Evolutionary conservation across 2,329 filamentous ascomycete genomes (phyloP).

Genomic region (Botryotinia narcissicola): DNA sequence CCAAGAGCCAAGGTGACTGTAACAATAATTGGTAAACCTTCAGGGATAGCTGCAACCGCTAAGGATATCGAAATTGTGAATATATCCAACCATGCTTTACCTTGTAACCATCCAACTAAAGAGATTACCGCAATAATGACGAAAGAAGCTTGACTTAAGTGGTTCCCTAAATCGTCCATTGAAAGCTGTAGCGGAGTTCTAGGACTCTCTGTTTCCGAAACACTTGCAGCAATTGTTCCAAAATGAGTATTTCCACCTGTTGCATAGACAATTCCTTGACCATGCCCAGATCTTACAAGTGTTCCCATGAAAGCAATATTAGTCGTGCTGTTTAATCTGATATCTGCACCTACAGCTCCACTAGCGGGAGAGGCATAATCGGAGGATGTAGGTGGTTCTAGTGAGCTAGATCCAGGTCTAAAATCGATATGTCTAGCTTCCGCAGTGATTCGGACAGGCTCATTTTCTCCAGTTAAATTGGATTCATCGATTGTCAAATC

Average conservation of each 20-base stretch:
- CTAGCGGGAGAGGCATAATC: conserved; percentile 57
- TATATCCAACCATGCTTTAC: conserved; percentile 85
- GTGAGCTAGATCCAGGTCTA: conserved; percentile 36
- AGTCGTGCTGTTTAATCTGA: conserved; percentile 69
- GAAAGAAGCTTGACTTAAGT: conserved; percentile 96
- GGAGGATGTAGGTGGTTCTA: conserved; percentile 50
- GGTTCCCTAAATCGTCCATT: conserved; percentile 96
- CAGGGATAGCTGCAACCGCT: conserved; percentile 92
- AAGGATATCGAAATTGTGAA: conserved; percentile 97
- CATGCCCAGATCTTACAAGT: conserved; percentile 88
- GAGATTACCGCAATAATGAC: conserved; percentile 92
- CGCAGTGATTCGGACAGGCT: conserved; percentile 77
- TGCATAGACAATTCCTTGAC: conserved; percentile 94
- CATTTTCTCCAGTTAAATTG: conserved; percentile 94
- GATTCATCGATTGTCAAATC: conserved; percentile 95
- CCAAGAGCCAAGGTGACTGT: conserved; percentile 94
- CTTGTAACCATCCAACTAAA: conserved; percentile 83
- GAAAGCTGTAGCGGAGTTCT: conserved; percentile 90
- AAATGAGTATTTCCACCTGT: conserved; percentile 94
- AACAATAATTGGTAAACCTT: conserved; percentile 96
- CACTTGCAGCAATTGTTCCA: conserved; percentile 89
- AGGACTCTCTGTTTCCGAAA: conserved; percentile 93
- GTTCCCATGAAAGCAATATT: conserved; percentile 99
- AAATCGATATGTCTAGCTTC: conserved; percentile 50
- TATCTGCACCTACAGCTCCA: conserved; percentile 60